phyloP scores from a whole-genome alignment of 441 rosid genomes.

The Eruca vesicaria region DNA sequence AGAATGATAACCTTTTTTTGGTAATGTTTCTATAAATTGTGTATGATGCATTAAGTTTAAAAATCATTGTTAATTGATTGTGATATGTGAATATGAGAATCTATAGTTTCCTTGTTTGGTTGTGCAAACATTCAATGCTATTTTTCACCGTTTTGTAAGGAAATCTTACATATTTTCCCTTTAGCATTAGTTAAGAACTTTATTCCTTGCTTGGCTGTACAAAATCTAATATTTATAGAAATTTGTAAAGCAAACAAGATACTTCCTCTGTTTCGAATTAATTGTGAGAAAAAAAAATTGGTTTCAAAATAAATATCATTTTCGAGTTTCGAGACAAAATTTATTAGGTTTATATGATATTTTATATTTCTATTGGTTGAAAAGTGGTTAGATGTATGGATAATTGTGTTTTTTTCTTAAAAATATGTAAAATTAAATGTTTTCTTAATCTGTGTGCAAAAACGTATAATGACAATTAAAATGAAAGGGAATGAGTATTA shows the following conservation, averaged over 20 bases:
- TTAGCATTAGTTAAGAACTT: background rate
- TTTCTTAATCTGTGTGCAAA: too few species aligned
- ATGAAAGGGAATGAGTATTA: too few species aligned
- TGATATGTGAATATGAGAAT: constrained; percentile 19
- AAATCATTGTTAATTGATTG: constrained; percentile 16
- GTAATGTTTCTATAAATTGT: constrained; percentile 11
- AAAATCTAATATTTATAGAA: constrained; percentile 5
- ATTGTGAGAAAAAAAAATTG: too few species aligned
- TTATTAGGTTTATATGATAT: too few species aligned
- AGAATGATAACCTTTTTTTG: background rate
- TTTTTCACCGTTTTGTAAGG: constrained; percentile 12
- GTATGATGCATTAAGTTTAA: background rate
- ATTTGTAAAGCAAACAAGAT: background rate
- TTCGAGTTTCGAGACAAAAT: too few species aligned
- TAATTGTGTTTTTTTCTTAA: too few species aligned
- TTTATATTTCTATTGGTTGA: too few species aligned
- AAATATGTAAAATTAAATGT: too few species aligned
- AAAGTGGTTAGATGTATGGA: too few species aligned
- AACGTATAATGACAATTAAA: too few species aligned
- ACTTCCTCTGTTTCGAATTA: too few species aligned
- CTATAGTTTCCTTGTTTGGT: constrained; percentile 28
- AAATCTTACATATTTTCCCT: background rate
- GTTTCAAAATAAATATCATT: too few species aligned
- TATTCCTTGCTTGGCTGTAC: constrained; percentile 27
- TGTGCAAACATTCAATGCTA: constrained; percentile 5